Base-by-base conservation (phyloP, 768 basidiomycete genomes). In the Rhodocollybia butyracea region DNA sequence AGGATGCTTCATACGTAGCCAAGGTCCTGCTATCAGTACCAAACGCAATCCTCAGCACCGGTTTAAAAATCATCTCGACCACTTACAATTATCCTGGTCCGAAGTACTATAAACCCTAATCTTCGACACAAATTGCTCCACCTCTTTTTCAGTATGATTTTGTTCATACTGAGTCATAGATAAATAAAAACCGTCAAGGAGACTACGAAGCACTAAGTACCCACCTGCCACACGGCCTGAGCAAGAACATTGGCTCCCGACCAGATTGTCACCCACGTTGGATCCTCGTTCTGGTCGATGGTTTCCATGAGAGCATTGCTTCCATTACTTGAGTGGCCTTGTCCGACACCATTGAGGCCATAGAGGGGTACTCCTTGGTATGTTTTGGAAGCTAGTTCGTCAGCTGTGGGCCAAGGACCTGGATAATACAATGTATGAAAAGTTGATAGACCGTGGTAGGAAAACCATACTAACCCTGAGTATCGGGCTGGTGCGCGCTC, bases 171-270 rank as follows among this genome's bases (percentile, higher is more conserved):
- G n/a, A 46, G 31, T 43, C 41, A 43, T 19, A 30, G 45, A 15
- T 46, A 12, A 46, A 26, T 15, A 22, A 6, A 7, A n/a, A 46
- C 45, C 17, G 15, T 46, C 21, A 26, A 26, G 22, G 7, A 30
- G 45, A 11, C 6, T 34, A 13, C 24, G 13, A 32, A 12, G 34
- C 27, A n/a, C n/a, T n/a, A 32, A 34, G 19, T 15, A 38, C 29
- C 19, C 21, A 52, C 51, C 39, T 41, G n/a, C 34, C 10, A 52
- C 19, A 24, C 34, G 32, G 47, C 54, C 1, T 58, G 45, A 5
- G 58, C 54, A 3, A 59, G 54, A 10, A 59, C 58, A 39, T 59
- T 59, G 2, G 56, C 59, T 5, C 59, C 59, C 30, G 56, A 51
- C 59, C 59, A 60, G 1, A 57, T 22, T 6, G 47, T 47, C 0